These are phyloP conservation scores for Globisporangium canariense DNA, from an alignment of 352 stramenopile species.

Conservation along the genomic window DNA sequence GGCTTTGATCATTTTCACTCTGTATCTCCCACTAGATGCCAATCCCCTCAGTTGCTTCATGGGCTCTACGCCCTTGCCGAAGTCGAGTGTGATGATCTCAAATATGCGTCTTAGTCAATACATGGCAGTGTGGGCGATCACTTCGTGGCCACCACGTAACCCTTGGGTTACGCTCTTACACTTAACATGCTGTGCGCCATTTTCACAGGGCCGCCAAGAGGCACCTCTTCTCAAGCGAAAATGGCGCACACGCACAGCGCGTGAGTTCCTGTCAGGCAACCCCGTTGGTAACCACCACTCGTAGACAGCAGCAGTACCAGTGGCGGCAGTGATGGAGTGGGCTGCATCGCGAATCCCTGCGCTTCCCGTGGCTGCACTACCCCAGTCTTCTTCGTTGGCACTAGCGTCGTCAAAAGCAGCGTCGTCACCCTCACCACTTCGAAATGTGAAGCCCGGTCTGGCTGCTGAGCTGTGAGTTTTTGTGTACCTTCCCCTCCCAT, in stretches of 20 bases:
- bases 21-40: constrained; percentile 15
- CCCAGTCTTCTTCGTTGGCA: neutral
- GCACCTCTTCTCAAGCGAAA: too few species aligned
- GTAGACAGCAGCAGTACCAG: neutral
- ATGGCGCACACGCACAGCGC: neutral
- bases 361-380: constrained; percentile 6
- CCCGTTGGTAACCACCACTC: neutral
- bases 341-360: constrained; percentile 25
- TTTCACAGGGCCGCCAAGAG: too few species aligned
- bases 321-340: constrained; percentile 21
- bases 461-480: constrained; percentile 15
- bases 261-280: neutral
- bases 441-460: constrained; percentile 6
- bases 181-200: neutral
- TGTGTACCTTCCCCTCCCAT: constrained; percentile 21
- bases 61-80: neutral
- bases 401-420: neutral
- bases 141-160: neutral
- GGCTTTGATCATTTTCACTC: constrained; percentile 3
- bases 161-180: neutral
- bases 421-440: neutral
- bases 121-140: neutral
- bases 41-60: constrained; percentile 1
- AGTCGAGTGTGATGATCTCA: too few species aligned
- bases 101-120: too few species aligned